phyloP scores from a whole-genome alignment of 2,329 filamentous ascomycete species.

The Pyrenophora graminea region DNA sequence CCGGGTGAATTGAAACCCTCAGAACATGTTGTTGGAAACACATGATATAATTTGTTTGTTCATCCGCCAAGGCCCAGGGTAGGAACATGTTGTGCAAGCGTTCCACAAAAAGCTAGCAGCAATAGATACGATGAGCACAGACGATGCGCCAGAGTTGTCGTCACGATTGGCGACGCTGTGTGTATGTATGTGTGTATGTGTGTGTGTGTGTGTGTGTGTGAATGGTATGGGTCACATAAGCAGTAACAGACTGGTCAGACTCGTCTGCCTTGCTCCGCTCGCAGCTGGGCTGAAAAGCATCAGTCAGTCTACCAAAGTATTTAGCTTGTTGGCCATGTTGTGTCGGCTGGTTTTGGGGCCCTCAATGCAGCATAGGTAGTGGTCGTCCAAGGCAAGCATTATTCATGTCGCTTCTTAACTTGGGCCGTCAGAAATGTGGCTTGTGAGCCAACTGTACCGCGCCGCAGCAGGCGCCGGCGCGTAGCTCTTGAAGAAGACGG shows the following conservation, averaged over 20 bases:
- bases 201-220: constrained; percentile 2
- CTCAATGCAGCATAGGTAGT: constrained; percentile 5
- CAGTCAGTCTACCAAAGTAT: constrained; percentile 3
- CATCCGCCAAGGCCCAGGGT: too few species aligned
- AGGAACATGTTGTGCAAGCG: too few species aligned
- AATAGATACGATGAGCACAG: neutral
- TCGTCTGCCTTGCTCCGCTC: constrained; percentile 6
- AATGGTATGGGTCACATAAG: neutral
- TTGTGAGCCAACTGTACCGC: neutral
- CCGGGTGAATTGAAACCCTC: too few species aligned
- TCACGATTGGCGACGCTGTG: constrained; percentile 1
- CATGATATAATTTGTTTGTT: too few species aligned
- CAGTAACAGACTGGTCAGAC: neutral
- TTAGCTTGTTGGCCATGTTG: constrained; percentile 1
- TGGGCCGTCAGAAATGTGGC: constrained; percentile 2
- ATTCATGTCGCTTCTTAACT: constrained; percentile 6
- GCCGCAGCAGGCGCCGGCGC: too few species aligned
- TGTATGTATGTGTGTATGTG: constrained; percentile 4
- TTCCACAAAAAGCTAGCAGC: too few species aligned
- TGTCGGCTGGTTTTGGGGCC: constrained; percentile 12
- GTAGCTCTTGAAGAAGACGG: neutral
- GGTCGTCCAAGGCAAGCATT: constrained; percentile 13
- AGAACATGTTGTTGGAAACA: too few species aligned
- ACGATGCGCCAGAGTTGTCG: neutral
- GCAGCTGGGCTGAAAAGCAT: constrained; percentile 3